Evolutionary conservation across 2,329 filamentous ascomycete genomes (phyloP).

Genomic region (Chlorencoelia australis): DNA sequence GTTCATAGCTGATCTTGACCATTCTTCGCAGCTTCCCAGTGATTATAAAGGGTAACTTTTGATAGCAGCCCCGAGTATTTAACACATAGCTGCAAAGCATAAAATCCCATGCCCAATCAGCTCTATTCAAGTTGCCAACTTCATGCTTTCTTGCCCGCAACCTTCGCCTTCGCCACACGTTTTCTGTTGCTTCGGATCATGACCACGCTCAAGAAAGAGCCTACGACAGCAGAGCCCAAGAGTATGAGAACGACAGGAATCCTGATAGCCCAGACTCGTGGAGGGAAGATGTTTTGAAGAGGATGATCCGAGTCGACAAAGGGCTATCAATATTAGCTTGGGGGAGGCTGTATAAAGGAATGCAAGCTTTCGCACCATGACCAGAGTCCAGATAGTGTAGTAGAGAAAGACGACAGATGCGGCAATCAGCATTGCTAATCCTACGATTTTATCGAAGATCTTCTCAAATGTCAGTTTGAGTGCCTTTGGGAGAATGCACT

Average conservation of each 20-base stretch:
- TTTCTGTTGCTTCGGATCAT: constrained; percentile 99
- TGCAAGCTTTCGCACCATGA: constrained; percentile 60
- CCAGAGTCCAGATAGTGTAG: constrained; percentile 94
- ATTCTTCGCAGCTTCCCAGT: too few species aligned
- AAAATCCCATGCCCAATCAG: neutral
- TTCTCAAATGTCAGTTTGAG: neutral
- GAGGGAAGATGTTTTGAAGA: constrained; percentile 89
- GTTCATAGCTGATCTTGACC: too few species aligned
- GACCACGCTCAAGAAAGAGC: constrained; percentile 89
- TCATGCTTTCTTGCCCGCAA: constrained; percentile 70
- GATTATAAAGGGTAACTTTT: too few species aligned
- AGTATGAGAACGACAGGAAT: constrained; percentile 95
- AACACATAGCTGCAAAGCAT: neutral
- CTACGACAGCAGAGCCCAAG: constrained; percentile 84
- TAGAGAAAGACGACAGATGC: constrained; percentile 71
- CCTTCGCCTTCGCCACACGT: constrained; percentile 89
- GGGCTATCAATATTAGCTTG: constrained; percentile 46
- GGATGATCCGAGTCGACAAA: constrained; percentile 94
- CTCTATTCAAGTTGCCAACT: neutral
- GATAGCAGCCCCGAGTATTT: neutral
- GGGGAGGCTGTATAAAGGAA: neutral
- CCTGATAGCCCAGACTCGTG: constrained; percentile 96
- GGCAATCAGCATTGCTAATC: constrained; percentile 65
- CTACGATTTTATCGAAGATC: constrained; percentile 83
- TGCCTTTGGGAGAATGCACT: neutral